A percentile compares a stretch with the other conserved stretches of the same genome.
These are phyloP conservation scores for Pseudotsuga menziesii DNA, from an alignment of 75 land plant species.

Conservation along the genomic window DNA sequence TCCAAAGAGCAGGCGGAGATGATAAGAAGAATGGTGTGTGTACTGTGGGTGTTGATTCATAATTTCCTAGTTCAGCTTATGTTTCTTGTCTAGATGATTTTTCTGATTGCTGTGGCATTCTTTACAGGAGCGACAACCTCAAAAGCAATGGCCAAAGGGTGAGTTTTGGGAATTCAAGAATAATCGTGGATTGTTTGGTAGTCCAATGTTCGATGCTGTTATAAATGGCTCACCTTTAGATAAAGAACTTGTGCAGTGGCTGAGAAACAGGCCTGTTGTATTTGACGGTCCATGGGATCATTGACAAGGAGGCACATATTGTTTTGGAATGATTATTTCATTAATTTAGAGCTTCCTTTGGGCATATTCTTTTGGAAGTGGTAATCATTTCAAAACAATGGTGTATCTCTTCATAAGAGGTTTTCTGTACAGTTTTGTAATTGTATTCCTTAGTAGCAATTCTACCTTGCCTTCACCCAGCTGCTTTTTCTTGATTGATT, in stretches of 20 bases:
- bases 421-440: conserved; percentile 35
- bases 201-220: conserved; percentile 92
- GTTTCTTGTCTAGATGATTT: neutral
- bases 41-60: neutral
- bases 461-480: neutral
- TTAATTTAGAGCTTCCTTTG: conserved; percentile 21
- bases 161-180: conserved; percentile 79
- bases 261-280: conserved; percentile 50
- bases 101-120: neutral
- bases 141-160: conserved; percentile 85
- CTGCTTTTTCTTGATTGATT: conserved; percentile 10
- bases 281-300: conserved; percentile 54
- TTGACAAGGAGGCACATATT: conserved; percentile 15
- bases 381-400: conserved; percentile 31
- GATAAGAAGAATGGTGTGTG: conserved; percentile 79
- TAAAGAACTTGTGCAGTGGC: conserved; percentile 87
- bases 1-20: conserved; percentile 53
- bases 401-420: conserved; percentile 4
- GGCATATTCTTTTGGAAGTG: conserved; percentile 15
- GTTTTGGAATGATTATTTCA: conserved; percentile 37
- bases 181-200: conserved; percentile 56
- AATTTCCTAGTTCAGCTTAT: neutral
- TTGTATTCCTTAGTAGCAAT: conserved; percentile 11
- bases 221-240: conserved; percentile 46
- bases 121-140: conserved; percentile 77